Percentiles rank a stretch among this genome's conserved stretches.
Conservation (phyloP, 2,329 filamentous ascomycete genomes). For the Colletotrichum sp. region DNA sequence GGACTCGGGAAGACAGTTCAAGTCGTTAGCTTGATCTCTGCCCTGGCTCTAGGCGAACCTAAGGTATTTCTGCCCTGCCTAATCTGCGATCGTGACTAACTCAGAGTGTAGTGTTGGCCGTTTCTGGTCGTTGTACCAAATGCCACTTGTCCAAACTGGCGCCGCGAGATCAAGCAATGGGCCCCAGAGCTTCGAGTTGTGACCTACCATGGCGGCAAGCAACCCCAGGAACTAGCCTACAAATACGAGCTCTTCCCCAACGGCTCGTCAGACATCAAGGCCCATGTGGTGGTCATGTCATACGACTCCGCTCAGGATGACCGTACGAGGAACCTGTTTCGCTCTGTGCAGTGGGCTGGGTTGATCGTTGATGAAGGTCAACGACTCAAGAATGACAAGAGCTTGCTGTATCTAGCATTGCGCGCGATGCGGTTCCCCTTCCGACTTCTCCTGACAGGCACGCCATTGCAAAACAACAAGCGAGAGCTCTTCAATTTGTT, state of each 20-base stretch:
- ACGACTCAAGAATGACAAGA: constrained; percentile 91
- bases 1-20: constrained; percentile 97
- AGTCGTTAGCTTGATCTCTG: constrained; percentile 81
- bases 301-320: constrained; percentile 88
- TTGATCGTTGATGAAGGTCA: constrained; percentile 96
- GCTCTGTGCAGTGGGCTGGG: constrained; percentile 79
- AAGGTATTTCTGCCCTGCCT: constrained; percentile 36
- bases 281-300: constrained; percentile 92
- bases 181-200: constrained; percentile 84
- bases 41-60: constrained; percentile 69
- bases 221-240: constrained; percentile 77
- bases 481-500: constrained; percentile 95
- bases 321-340: constrained; percentile 69
- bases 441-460: constrained; percentile 86
- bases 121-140: constrained; percentile 95
- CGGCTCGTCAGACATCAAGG: constrained; percentile 71
- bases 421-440: constrained; percentile 79
- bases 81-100: not conserved
- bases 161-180: constrained; percentile 94
- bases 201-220: constrained; percentile 84
- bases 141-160: constrained; percentile 96
- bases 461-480: constrained; percentile 94
- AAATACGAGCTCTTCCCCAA: constrained; percentile 85
- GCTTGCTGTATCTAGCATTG: constrained; percentile 78
- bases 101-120: constrained; percentile 70